phyloP scores from a whole-genome alignment of 176 grass and related monocot species.

The Stipa capillata region DNA sequence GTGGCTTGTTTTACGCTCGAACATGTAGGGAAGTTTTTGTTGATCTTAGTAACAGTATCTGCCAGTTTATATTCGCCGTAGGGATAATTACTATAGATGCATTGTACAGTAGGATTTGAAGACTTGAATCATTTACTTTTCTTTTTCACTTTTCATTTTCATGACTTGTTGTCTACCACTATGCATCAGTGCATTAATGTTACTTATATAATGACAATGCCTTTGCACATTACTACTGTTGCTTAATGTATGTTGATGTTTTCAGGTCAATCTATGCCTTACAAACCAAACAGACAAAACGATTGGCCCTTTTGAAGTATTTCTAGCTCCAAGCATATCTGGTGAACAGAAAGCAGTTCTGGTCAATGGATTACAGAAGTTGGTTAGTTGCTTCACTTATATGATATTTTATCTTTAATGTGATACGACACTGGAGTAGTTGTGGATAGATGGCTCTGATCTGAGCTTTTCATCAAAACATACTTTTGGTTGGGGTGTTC shows the following conservation, averaged over 20 bases:
- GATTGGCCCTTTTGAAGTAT: conserved; percentile 95
- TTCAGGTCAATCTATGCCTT: conserved; percentile 82
- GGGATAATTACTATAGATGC: not conserved
- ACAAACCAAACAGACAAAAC: conserved; percentile 83
- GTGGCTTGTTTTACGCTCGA: not conserved
- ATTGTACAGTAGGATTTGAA: not conserved
- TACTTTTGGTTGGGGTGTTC: not conserved
- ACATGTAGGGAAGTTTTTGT: not conserved
- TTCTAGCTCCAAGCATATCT: conserved; percentile 47
- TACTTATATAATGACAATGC: not conserved
- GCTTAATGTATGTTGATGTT: conserved; percentile 5
- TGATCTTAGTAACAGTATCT: not conserved
- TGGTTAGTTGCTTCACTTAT: conserved; percentile 51
- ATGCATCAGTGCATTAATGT: not conserved
- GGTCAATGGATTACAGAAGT: conserved; percentile 89
- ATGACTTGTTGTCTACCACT: not conserved
- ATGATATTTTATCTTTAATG: not conserved
- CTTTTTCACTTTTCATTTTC: not conserved
- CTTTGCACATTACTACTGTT: not conserved
- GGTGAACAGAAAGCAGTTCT: conserved; percentile 65
- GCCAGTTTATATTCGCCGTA: not conserved
- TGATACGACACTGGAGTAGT: not conserved
- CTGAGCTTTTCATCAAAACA: not conserved
- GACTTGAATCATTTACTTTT: not conserved
- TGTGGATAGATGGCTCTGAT: not conserved